Base-by-base conservation (phyloP, 2,329 filamentous ascomycete genomes). In the Arthrobotrys entomopaga region DNA sequence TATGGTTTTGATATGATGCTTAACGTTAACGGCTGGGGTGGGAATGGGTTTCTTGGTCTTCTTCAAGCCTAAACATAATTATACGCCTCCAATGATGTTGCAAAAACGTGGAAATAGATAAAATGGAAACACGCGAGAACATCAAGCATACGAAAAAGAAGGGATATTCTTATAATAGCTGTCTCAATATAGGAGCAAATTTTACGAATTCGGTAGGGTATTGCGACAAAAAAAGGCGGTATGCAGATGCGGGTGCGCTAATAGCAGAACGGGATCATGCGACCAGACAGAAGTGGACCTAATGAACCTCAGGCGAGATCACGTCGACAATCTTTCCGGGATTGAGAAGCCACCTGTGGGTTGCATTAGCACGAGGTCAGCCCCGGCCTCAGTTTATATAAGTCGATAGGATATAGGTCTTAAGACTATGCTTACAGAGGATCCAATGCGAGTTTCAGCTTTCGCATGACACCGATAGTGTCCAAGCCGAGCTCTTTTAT, bases 251-350 rank as follows among this genome's bases (percentile, higher is more conserved):
- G 48, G 24, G n/a, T 53, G 42, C 43, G 40, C 40, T 20, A 50
- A n/a, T n/a, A n/a, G 24, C 7, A 3, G 29, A 22, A 48, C 58
- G 58, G 54, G 61, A 53, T 63, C 61, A 66, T 61, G 69, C 61
- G 60, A 52, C 42, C 48, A 59, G 26, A 15, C 26, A 16, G 16
- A 15, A 16, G 24, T 22, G 19, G 49, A 46, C 59, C 52, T 73
- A 73, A 24, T 73, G 61, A 56, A 65, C 59, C 63, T 75, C 63
- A 42, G 70, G 63, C 22, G 70, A 75, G 57, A 75, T 75, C 16
- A 87, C 83, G 77, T 96, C 91, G 82, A 96, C 93, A 76, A 97
- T 94, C 83, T 96, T 96, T 0, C 92, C 92, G 0, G 93, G 93
- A 78, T 97, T 97, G 87, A 97, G 87, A 66, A 97, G 87, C 91